Percentiles rank a stretch among this genome's conserved stretches.
phyloP scores from a whole-genome alignment of 2,329 filamentous ascomycete species.

The Cladosporium sp. region DNA sequence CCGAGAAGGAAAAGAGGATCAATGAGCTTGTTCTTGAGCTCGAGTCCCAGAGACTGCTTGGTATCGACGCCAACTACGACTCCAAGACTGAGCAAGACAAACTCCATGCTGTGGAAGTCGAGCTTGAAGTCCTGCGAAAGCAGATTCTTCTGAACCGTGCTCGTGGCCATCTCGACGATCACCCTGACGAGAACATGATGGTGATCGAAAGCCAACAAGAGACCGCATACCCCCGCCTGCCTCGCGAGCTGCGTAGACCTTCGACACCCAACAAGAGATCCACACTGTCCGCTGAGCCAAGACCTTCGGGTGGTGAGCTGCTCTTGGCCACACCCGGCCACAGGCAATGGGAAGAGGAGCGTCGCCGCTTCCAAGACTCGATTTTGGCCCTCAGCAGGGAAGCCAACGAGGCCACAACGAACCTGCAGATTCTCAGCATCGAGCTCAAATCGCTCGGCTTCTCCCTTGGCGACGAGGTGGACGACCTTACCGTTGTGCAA shows the following conservation, averaged over 20 bases:
- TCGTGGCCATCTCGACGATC: conserved; percentile 25
- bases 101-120: conserved; percentile 30
- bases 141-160: conserved; percentile 36
- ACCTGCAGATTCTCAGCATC: conserved; percentile 45
- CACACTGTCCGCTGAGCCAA: background rate
- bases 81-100: conserved; percentile 37
- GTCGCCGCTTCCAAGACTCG: conserved; percentile 41
- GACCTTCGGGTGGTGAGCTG: conserved; percentile 7
- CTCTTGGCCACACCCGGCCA: conserved; percentile 22
- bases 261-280: conserved; percentile 12
- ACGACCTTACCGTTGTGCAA: conserved; percentile 37
- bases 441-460: conserved; percentile 48
- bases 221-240: conserved; percentile 30
- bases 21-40: conserved; percentile 38
- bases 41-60: conserved; percentile 40
- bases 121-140: conserved; percentile 33
- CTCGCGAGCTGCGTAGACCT: conserved; percentile 13
- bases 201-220: conserved; percentile 34
- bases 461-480: conserved; percentile 28
- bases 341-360: conserved; percentile 26
- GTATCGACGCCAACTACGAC: conserved; percentile 41
- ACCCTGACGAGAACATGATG: conserved; percentile 34
- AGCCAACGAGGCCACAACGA: conserved; percentile 42
- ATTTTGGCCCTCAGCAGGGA: conserved; percentile 41
- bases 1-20: conserved; percentile 35